Conservation (phyloP, 345 rosid genomes). For the Citrus cavaleriei region DNA sequence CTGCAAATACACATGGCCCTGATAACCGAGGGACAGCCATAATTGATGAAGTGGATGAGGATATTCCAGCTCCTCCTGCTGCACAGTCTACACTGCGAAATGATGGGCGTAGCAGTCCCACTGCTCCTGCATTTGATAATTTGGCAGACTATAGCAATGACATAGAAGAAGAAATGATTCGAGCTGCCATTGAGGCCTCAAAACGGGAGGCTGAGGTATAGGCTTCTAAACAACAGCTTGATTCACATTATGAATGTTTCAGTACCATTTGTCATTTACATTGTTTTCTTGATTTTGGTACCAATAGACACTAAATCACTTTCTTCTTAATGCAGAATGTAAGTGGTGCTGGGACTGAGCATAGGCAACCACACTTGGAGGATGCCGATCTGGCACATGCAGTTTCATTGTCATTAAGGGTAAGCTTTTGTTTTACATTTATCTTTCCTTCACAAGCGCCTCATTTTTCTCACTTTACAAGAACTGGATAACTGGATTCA, state of each 20-base stretch:
- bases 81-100: slow-evolving; percentile 21
- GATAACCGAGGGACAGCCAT: slow-evolving; percentile 51
- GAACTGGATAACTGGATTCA: slow-evolving; percentile 34
- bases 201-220: slow-evolving; percentile 61
- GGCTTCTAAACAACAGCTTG: slow-evolving; percentile 12
- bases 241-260: not conserved
- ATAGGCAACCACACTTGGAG: slow-evolving; percentile 35
- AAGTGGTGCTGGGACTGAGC: slow-evolving; percentile 37
- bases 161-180: slow-evolving; percentile 96
- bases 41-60: slow-evolving; percentile 60
- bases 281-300: slow-evolving; percentile 2
- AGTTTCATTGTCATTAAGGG: slow-evolving; percentile 69
- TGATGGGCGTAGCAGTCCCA: slow-evolving; percentile 31
- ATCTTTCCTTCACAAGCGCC: not conserved
- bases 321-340: slow-evolving; percentile 33
- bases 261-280: not conserved
- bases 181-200: slow-evolving; percentile 99
- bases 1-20: slow-evolving; percentile 43
- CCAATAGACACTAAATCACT: slow-evolving; percentile 2
- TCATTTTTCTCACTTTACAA: slow-evolving; percentile 16
- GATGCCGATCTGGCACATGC: slow-evolving; percentile 70
- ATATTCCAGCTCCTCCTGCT: slow-evolving; percentile 30
- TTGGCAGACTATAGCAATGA: slow-evolving; percentile 62
- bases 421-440: slow-evolving; percentile 21
- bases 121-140: slow-evolving; percentile 43